These are phyloP conservation scores for Eucalyptus melliodora DNA, from an alignment of 345 rosid species.

Conservation along the genomic window DNA sequence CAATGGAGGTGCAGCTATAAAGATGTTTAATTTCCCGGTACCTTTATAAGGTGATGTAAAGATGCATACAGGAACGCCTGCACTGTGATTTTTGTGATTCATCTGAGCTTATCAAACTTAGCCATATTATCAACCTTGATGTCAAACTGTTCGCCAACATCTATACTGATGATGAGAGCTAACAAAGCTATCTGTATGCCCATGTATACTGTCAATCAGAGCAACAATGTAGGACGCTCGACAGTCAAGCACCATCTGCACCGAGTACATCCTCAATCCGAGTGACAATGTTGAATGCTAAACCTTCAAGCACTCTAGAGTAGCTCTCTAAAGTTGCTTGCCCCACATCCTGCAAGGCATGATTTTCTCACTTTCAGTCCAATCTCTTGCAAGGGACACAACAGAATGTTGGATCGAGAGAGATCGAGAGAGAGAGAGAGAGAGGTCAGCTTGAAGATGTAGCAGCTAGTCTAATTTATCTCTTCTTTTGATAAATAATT, in stretches of 20 bases:
- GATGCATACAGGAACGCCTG: not conserved
- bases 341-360: conserved; percentile 64
- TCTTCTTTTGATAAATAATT: not conserved
- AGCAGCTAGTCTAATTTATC: not conserved
- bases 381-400: not conserved
- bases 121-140: not conserved
- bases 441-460: not conserved
- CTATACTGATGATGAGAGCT: not conserved
- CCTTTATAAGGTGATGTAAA: not conserved
- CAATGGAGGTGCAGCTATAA: not conserved
- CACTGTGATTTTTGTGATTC: not conserved
- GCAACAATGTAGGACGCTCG: not conserved
- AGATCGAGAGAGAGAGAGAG: not conserved
- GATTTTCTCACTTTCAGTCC: not conserved
- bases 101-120: not conserved
- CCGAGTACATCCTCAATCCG: conserved; percentile 87
- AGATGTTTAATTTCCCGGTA: not conserved
- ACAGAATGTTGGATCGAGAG: not conserved
- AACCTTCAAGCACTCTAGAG: conserved; percentile 81
- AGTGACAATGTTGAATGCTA: conserved; percentile 82
- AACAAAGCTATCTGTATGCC: not conserved
- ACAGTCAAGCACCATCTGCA: conserved; percentile 18
- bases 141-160: not conserved
- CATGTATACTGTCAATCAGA: not conserved
- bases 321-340: conserved; percentile 87